phyloP scores from a whole-genome alignment of 768 basidiomycete species.

The Lactarius sp. region DNA sequence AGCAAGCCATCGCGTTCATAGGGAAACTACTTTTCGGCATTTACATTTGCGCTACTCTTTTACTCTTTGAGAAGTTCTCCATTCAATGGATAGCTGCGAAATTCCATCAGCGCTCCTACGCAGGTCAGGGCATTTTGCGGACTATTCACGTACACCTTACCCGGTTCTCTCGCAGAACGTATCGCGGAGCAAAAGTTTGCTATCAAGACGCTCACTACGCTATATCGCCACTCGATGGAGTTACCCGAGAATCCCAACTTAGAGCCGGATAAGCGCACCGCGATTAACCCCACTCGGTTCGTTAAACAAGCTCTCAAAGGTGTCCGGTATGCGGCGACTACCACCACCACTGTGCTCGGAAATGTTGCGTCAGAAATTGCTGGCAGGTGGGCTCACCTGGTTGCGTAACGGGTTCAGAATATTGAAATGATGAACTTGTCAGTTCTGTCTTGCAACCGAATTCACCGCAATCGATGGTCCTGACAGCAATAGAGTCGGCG shows the following conservation, averaged over 20 bases:
- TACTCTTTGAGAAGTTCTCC: conserved; percentile 77
- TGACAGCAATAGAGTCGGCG: conserved; percentile 69
- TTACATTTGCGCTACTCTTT: conserved; percentile 60
- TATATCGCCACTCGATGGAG: conserved; percentile 78
- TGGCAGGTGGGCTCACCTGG: conserved; percentile 36
- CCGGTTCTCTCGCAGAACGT: conserved; percentile 49
- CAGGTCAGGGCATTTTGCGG: conserved; percentile 36
- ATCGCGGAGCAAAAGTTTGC: conserved; percentile 81
- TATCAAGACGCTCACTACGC: conserved; percentile 58
- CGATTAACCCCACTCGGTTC: conserved; percentile 53
- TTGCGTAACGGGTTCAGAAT: not conserved
- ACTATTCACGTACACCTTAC: conserved; percentile 9
- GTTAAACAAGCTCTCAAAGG: conserved; percentile 70
- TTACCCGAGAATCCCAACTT: conserved; percentile 58
- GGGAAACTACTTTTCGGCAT: conserved; percentile 69
- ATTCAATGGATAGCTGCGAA: conserved; percentile 84
- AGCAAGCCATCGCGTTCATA: conserved; percentile 48
- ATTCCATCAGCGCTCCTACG: conserved; percentile 75
- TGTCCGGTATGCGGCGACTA: conserved; percentile 66
- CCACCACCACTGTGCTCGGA: conserved; percentile 70
- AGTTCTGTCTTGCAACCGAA: conserved; percentile 85
- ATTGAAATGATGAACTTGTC: not conserved
- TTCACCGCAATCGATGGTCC: conserved; percentile 75
- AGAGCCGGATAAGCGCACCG: conserved; percentile 33
- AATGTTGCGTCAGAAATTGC: conserved; percentile 60